A percentile compares a stretch with the other conserved stretches of the same genome.
These are phyloP conservation scores for Xanthoconium purpureum DNA, from an alignment of 768 basidiomycete species.

Conservation along the genomic window DNA sequence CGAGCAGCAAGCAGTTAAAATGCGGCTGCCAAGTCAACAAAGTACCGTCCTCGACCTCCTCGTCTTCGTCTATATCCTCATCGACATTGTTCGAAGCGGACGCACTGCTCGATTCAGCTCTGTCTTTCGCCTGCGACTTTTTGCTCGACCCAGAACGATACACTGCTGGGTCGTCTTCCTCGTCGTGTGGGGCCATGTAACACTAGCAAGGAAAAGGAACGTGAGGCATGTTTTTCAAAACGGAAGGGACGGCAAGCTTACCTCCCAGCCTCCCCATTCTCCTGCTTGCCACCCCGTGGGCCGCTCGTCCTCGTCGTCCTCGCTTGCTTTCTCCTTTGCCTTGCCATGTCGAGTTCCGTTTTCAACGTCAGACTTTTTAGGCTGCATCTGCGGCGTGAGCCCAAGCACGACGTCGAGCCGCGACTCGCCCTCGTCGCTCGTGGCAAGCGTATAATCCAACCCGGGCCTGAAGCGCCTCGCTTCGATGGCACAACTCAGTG, in stretches of 20 bases:
- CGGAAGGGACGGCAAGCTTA: slow-evolving; percentile 27
- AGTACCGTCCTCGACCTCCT: slow-evolving; percentile 63
- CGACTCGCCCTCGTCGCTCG: slow-evolving; percentile 77
- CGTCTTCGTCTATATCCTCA: slow-evolving; percentile 27
- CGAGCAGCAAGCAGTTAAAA: slow-evolving; percentile 86
- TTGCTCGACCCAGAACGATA: slow-evolving; percentile 66
- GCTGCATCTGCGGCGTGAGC: slow-evolving; percentile 63
- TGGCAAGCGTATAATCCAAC: slow-evolving; percentile 92
- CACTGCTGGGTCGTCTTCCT: slow-evolving; percentile 93
- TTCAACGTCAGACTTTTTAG: slow-evolving; percentile 11
- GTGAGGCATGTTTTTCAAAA: background rate
- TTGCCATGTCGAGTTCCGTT: slow-evolving; percentile 22
- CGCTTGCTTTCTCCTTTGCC: slow-evolving; percentile 24
- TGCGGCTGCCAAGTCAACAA: slow-evolving; percentile 84
- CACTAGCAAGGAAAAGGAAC: slow-evolving; percentile 45
- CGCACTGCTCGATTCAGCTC: slow-evolving; percentile 8
- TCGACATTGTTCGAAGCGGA: slow-evolving; percentile 14
- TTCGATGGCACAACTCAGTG: slow-evolving; percentile 69
- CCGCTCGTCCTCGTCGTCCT: slow-evolving; percentile 29
- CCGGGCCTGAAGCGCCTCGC: slow-evolving; percentile 89
- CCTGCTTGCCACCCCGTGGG: slow-evolving; percentile 62
- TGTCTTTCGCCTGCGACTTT: slow-evolving; percentile 23
- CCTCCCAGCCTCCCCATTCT: slow-evolving; percentile 95
- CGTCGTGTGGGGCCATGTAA: slow-evolving; percentile 93
- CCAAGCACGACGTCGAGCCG: slow-evolving; percentile 85